Conservation (phyloP, 495 filamentous ascomycete species). For the Lichina pygmaea region DNA sequence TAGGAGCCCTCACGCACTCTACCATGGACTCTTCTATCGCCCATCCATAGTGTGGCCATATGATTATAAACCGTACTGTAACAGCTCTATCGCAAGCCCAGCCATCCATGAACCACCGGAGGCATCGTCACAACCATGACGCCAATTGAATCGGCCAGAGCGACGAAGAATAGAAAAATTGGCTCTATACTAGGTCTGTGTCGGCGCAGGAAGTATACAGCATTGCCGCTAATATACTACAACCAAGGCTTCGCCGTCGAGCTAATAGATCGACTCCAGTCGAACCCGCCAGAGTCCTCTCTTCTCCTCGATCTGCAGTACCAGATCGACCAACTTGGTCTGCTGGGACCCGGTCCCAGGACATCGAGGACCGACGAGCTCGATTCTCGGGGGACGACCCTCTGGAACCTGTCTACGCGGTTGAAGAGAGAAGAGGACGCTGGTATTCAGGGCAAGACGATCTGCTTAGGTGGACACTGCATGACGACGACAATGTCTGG, state of each 20-base stretch:
- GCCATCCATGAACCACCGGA: no score
- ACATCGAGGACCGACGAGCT: slow-evolving; percentile 8
- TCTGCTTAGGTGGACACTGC: slow-evolving; percentile 6
- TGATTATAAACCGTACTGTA: no score
- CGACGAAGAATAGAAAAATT: slow-evolving; percentile 8
- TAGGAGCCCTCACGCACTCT: no score
- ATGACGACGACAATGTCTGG: slow-evolving; percentile 2
- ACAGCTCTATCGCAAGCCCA: no score
- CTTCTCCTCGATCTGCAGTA: slow-evolving; percentile 9
- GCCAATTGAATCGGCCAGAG: neutral
- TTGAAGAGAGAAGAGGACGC: slow-evolving; percentile 10
- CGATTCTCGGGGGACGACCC: slow-evolving; percentile 12
- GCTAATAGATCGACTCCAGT: neutral
- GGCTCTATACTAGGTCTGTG: slow-evolving; percentile 5
- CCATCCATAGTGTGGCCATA: no score
- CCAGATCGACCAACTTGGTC: slow-evolving; percentile 2
- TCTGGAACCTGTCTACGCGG: slow-evolving; percentile 45
- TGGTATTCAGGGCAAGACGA: neutral
- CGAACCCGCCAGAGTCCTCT: slow-evolving; percentile 4
- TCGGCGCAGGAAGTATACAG: no score
- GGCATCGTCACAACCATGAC: neutral
- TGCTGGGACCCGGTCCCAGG: slow-evolving; percentile 3
- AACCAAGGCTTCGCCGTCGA: neutral
- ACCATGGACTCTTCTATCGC: no score
- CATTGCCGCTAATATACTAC: neutral